These are phyloP conservation scores for Cadophora sp. DNA, from an alignment of 2,329 filamentous ascomycete genomes.

Conservation along the genomic window DNA sequence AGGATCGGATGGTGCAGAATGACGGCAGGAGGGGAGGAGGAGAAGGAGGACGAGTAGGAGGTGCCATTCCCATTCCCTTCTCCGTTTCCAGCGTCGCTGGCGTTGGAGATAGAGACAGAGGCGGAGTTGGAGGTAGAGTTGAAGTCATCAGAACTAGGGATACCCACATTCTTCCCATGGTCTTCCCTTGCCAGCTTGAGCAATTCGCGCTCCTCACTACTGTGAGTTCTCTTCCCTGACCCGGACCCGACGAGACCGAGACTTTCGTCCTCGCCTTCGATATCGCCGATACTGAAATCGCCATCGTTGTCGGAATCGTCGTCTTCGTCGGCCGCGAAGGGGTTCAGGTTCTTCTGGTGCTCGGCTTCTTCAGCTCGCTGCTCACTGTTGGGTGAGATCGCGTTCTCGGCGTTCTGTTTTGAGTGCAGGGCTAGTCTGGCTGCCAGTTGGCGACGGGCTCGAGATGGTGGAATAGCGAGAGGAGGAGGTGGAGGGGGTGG, in stretches of 20 bases:
- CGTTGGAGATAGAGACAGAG: neutral
- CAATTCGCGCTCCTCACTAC: constrained; percentile 22
- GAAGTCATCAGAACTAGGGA: constrained; percentile 23
- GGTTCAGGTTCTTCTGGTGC: constrained; percentile 39
- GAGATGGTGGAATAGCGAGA: constrained; percentile 83
- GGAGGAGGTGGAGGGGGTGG: constrained; percentile 76
- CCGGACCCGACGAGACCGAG: constrained; percentile 31
- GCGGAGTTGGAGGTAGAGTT: neutral
- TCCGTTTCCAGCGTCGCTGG: constrained; percentile 12
- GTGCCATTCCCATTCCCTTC: neutral
- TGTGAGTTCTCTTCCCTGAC: constrained; percentile 15
- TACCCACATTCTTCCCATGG: constrained; percentile 38
- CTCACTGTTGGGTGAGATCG: constrained; percentile 25
- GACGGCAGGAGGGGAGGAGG: constrained; percentile 5
- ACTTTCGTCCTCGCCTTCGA: constrained; percentile 40
- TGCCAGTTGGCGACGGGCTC: constrained; percentile 89
- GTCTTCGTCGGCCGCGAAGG: constrained; percentile 43
- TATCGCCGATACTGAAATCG: constrained; percentile 41
- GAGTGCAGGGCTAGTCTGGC: constrained; percentile 80
- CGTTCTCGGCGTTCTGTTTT: constrained; percentile 54
- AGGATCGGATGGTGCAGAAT: constrained; percentile 22
- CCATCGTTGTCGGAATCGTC: constrained; percentile 39
- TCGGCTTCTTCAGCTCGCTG: constrained; percentile 34
- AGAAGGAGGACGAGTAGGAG: neutral
- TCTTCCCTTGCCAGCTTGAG: constrained; percentile 16